Conservation (phyloP, 768 basidiomycete genomes). For the Podaxis rugospora region DNA sequence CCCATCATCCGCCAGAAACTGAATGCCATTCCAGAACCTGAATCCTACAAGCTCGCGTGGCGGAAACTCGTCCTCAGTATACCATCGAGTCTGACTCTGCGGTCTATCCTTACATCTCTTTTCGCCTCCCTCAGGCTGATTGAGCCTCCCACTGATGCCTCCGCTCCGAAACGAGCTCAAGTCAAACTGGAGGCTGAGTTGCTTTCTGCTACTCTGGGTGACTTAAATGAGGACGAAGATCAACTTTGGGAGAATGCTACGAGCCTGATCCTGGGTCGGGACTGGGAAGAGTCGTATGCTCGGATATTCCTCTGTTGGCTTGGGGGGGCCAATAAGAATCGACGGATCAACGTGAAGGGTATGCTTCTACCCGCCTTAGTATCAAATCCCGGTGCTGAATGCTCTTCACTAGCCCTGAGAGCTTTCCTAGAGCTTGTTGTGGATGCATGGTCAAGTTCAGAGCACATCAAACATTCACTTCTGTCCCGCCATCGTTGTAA, state of each 20-base stretch:
- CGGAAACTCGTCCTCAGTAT: constrained; percentile 37
- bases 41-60: constrained; percentile 49
- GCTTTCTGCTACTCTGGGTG: constrained; percentile 51
- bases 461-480: constrained; percentile 78
- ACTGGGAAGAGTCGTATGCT: constrained; percentile 56
- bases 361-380: constrained; percentile 5
- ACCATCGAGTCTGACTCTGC: constrained; percentile 47
- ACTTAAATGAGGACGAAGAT: constrained; percentile 31
- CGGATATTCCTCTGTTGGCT: constrained; percentile 72
- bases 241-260: constrained; percentile 50
- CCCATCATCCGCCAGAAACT: constrained; percentile 38
- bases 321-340: constrained; percentile 32
- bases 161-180: constrained; percentile 30
- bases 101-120: constrained; percentile 56
- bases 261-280: constrained; percentile 47
- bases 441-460: constrained; percentile 69
- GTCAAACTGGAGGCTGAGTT: constrained; percentile 54
- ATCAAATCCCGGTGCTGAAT: neutral
- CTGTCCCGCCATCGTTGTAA: constrained; percentile 72
- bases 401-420: constrained; percentile 34
- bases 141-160: constrained; percentile 22
- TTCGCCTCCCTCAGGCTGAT: constrained; percentile 42
- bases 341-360: constrained; percentile 27
- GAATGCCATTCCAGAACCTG: constrained; percentile 24
- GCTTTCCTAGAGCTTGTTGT: constrained; percentile 45